Base-by-base conservation (phyloP, 2,329 filamentous ascomycete species). In the Cordyceps farinosa region DNA sequence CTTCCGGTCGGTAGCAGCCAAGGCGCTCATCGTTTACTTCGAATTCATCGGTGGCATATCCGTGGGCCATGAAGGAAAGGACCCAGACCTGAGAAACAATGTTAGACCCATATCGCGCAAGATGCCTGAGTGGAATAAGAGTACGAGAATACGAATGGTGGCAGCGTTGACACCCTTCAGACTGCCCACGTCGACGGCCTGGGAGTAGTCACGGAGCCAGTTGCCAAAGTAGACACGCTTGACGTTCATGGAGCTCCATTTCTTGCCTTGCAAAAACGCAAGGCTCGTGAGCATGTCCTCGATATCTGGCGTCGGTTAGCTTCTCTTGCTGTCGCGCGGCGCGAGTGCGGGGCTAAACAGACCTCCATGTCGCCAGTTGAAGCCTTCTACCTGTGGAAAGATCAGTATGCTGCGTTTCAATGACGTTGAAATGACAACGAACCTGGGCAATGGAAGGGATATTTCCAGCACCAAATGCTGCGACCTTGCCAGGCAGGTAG, bases 171-270 rank as follows among this genome's bases (percentile, higher is more conserved):
- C 87, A 65, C 87, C 88, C 76, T 92, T 93, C 66, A 95, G 76
- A 65, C 88, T 91, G 55, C 90, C 90, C 13, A 93, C 88, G 71
- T 94, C 91, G 74, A 94, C 83, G 42, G 90, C 91, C 71, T 94
- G 90, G 13, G 89, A 92, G 74, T 95, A 95, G 77, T 94, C 91
- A 65, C 91, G 84, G 47, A 94, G 79, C 90, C 91, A 95, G 76
- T 95, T 95, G 64, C 91, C 90, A 78, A 94, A 94, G 77, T 92
- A 94, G 36, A 88, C 88, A 62, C 90, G 83, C 76, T 90, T 89
- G 60, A 94, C 83, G 77, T 90, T 85, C 80, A 90, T 87, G 15
- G 87, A 87, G 1, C 89, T 90, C 91, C 91, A 95, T 79, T 94
- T 94, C 73, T 92, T 91, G 64, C 90, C 90, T 66, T 89, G 84